These are phyloP conservation scores for Claviceps capensis DNA, from an alignment of 2,329 filamentous ascomycete genomes.

Conservation along the genomic window DNA sequence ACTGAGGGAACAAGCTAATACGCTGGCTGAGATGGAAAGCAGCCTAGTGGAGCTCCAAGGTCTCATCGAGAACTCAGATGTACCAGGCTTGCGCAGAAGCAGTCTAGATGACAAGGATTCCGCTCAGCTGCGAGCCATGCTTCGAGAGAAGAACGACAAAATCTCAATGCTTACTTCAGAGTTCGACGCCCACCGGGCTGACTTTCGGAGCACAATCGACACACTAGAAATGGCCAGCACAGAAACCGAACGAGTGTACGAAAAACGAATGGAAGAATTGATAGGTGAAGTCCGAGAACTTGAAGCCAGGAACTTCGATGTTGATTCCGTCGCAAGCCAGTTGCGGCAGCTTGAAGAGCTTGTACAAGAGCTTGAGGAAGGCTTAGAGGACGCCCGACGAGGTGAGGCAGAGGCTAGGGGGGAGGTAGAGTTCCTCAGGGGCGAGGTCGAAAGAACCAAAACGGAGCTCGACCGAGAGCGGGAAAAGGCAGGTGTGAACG, in stretches of 20 bases:
- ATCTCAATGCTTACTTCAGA: conserved; percentile 86
- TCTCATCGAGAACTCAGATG: conserved; percentile 48
- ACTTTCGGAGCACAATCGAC: conserved; percentile 94
- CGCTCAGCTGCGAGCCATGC: conserved; percentile 60
- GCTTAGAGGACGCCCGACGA: conserved; percentile 81
- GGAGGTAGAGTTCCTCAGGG: conserved; percentile 88
- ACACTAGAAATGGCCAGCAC: conserved; percentile 90
- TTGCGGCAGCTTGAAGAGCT: conserved; percentile 92
- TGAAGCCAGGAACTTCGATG: conserved; percentile 72
- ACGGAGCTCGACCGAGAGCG: conserved; percentile 79
- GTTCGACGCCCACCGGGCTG: conserved; percentile 86
- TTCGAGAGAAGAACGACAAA: conserved; percentile 94
- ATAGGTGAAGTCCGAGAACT: conserved; percentile 72
- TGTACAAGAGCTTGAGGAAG: conserved; percentile 93
- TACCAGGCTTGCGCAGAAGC: conserved; percentile 26
- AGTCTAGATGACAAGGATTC: conserved; percentile 58
- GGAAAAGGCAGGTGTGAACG: conserved; percentile 49
- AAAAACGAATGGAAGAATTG: conserved; percentile 78
- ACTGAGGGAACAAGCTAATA: conserved; percentile 74
- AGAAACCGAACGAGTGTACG: conserved; percentile 92
- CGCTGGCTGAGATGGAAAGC: conserved; percentile 78
- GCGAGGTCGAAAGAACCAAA: conserved; percentile 84
- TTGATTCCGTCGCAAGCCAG: conserved; percentile 80
- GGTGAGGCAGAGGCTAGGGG: conserved; percentile 92
- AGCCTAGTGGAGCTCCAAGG: conserved; percentile 65